Base-by-base conservation (phyloP, 2,329 filamentous ascomycete species). In the Myriosclerotinia curreyana region DNA sequence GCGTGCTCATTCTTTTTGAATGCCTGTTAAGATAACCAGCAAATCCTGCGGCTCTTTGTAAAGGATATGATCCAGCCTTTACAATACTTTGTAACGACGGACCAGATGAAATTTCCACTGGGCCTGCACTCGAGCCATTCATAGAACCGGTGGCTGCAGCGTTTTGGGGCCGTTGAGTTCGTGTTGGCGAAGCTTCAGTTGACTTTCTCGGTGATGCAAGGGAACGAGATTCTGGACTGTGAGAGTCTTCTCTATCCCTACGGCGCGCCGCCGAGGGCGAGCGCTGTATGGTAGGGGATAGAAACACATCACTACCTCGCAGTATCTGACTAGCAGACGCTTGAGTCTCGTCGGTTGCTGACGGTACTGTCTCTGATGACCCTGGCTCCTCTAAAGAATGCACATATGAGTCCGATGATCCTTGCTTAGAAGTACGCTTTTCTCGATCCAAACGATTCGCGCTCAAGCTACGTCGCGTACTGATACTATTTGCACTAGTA, bases 311-410 rank as follows among this genome's bases (percentile, higher is more conserved):
- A 70, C 92, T 97, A 42, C 90, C 86, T 61, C 86, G 84, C 11
- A 99, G 79, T 46, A 98, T 97, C 75, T 96, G 92, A 74, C 94
- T 98, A 3, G 91, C 94, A 4, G 93, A 96, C 55, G 89, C 87
- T 64, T 82, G 81, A n/a, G 81, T 85, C 65, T 93, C 91, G 50
- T 93, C 89, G 62, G 83, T 85, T 0, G 86, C 87, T 4, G 89
- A 90, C 5, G 86, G 81, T 1, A 88, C 81, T 40, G 88, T 79
- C 3, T 86, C 91, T 1, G 90, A 93, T 64, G 89, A 85, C 6
- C 87, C 91, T 0, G 86, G 88, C 52, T 89, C 90, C 60, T 91
- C 91, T 66, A 88, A 71, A 48, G 88, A 92, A 70, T 89, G 88
- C 6, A 87, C 83, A 66, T 88, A 91, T 2, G 92, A 96, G 66